These are phyloP conservation scores for Monilinia vaccinii-corymbosi DNA, from an alignment of 2,329 filamentous ascomycete species.

Conservation along the genomic window DNA sequence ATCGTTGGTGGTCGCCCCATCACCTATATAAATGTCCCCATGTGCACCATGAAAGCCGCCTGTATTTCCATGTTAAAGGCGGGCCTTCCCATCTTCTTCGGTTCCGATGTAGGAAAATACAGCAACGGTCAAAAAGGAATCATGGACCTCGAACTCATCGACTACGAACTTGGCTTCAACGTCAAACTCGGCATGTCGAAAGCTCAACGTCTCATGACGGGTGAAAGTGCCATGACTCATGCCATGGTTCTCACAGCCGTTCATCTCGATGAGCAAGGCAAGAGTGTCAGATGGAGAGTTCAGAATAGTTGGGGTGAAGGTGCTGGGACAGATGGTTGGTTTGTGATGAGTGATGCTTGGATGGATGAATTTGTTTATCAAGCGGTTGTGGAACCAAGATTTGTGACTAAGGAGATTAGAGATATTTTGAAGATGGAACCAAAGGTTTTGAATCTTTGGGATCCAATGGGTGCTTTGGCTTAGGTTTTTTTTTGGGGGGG, in stretches of 20 bases:
- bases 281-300: slow-evolving; percentile 70
- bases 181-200: slow-evolving; percentile 66
- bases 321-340: slow-evolving; percentile 71
- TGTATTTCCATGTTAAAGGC: slow-evolving; percentile 70
- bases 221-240: slow-evolving; percentile 80
- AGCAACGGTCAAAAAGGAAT: slow-evolving; percentile 59
- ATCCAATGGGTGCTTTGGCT: slow-evolving; percentile 69
- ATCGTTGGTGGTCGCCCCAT: slow-evolving; percentile 67
- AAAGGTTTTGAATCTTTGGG: slow-evolving; percentile 66
- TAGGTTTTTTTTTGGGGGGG: too few species aligned
- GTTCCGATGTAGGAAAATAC: slow-evolving; percentile 79
- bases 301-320: slow-evolving; percentile 75
- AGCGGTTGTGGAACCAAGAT: slow-evolving; percentile 69
- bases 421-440: slow-evolving; percentile 65
- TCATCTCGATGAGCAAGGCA: slow-evolving; percentile 59
- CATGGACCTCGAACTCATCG: slow-evolving; percentile 69
- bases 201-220: slow-evolving; percentile 61
- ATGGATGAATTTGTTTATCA: slow-evolving; percentile 79
- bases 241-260: slow-evolving; percentile 88
- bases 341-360: slow-evolving; percentile 79
- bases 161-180: slow-evolving; percentile 81
- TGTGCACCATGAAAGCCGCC: slow-evolving; percentile 59
- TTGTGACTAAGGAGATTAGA: slow-evolving; percentile 54
- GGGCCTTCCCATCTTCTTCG: slow-evolving; percentile 79
- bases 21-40: slow-evolving; percentile 76